Evolutionary conservation across 1,284 basidiomycete genomes (phyloP), one percentile per base, ranked within the genome.

Genomic region (Somion occarium): DNA sequence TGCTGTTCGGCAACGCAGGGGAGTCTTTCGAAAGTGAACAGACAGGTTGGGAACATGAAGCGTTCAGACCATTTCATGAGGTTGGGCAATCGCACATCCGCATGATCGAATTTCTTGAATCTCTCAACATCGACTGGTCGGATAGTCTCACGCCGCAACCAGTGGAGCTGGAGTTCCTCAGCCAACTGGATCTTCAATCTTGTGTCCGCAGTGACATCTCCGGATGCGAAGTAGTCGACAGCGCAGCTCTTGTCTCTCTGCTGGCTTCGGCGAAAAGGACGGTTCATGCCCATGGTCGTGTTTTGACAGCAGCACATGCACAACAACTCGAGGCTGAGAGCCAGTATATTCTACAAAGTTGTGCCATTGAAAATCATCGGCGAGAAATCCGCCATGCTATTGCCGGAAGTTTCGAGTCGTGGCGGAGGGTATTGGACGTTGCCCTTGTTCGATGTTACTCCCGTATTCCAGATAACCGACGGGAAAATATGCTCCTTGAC

Each of bases 401-500:
- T 38, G 79, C 80, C 2, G 73, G 74, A 20, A 84, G 86, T 38
- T 87, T 91, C 61, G 83, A 88, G 53, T 78, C 93, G 0, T 97
- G 93, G 93, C 81, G 86, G 53, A 77, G 85, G 49, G 64, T 93
- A 20, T 74, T 96, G 51, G 90, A 94, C 67, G 84, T 93, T 59
- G 80, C 86, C 1, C 75, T 97, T 13, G 83, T 83, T 38, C 91
- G 92, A 62, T 90, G 91, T 53, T 94, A 96, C 69, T 76, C 83
- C 54, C 80, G 85, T 38, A 73, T 97, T 3, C 85, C 90, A 0
- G 81, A 86, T 53, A 88, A 92, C 56, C 80, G 81, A 19, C 80
- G 90, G 20, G 93, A 96, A 65, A 85, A 81, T 51, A 86, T 95
- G 70, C 73, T 96, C 2, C 92, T 96, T 56, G 93, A 96, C 61